Conservation (phyloP, 768 basidiomycete species). For the Arthromyces matolae region DNA sequence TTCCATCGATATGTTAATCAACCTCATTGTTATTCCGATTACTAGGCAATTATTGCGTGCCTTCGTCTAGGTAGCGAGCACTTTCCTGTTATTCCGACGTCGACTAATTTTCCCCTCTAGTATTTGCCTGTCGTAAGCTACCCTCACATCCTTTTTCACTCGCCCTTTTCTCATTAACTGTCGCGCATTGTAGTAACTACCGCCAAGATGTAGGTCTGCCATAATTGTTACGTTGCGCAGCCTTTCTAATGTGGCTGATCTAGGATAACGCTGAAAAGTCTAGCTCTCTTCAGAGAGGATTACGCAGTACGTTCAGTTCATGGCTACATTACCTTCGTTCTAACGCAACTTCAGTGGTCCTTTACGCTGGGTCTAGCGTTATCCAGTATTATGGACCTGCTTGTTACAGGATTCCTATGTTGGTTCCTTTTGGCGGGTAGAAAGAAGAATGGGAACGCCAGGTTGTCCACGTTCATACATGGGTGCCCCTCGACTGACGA, state of each 20-base stretch:
- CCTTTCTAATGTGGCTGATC: too few species aligned
- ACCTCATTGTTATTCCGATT: too few species aligned
- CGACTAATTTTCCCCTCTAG: too few species aligned
- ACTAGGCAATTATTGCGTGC: too few species aligned
- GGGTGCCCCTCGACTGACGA: not conserved
- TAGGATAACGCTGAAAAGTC: slow-evolving; percentile 15
- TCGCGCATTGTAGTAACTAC: too few species aligned
- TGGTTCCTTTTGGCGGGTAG: slow-evolving; percentile 38
- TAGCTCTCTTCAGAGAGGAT: slow-evolving; percentile 8
- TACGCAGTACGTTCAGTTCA: slow-evolving; percentile 12
- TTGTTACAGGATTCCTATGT: slow-evolving; percentile 45
- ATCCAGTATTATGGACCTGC: slow-evolving; percentile 45
- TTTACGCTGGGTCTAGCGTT: slow-evolving; percentile 50
- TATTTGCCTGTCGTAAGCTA: too few species aligned
- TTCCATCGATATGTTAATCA: too few species aligned
- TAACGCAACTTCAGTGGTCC: slow-evolving; percentile 33
- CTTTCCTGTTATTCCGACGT: too few species aligned
- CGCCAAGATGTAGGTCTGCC: slow-evolving; percentile 17
- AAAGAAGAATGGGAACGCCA: slow-evolving; percentile 35
- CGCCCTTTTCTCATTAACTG: too few species aligned
- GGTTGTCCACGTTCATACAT: slow-evolving; percentile 1
- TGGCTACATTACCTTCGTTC: not conserved
- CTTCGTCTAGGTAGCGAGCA: too few species aligned
- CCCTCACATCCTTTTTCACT: too few species aligned
- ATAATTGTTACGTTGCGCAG: too few species aligned